Conservation (phyloP, 2,329 filamentous ascomycete species). For the Claviceps sorghi region DNA sequence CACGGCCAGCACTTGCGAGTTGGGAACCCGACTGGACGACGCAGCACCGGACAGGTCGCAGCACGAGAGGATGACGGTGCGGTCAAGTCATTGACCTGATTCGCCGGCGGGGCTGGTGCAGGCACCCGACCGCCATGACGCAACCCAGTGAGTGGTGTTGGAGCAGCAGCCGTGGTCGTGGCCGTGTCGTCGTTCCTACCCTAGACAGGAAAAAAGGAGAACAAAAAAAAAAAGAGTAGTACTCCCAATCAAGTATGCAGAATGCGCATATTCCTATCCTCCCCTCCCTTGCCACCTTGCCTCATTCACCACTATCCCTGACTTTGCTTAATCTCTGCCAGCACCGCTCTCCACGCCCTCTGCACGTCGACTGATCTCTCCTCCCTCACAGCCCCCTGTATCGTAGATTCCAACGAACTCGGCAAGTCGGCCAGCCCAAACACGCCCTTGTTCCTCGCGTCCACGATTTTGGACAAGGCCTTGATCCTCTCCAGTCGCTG, state of each 20-base stretch:
- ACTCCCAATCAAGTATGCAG: too few relatives aligned
- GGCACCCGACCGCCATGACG: constrained; percentile 20
- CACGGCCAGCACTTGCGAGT: not conserved
- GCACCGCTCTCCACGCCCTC: constrained; percentile 25
- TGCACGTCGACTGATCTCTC: constrained; percentile 33
- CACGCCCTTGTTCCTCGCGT: constrained; percentile 26
- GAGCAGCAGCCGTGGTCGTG: too few relatives aligned
- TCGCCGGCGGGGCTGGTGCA: constrained; percentile 4
- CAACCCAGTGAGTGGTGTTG: constrained; percentile 9
- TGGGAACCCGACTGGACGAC: not conserved
- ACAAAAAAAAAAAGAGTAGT: too few relatives aligned
- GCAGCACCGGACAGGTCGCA: too few relatives aligned
- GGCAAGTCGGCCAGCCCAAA: constrained; percentile 21
- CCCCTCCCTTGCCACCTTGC: not conserved
- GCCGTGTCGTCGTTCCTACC: too few relatives aligned
- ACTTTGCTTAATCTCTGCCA: constrained; percentile 14
- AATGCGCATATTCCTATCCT: too few relatives aligned
- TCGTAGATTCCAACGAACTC: constrained; percentile 18
- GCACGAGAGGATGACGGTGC: not conserved
- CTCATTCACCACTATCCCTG: not conserved
- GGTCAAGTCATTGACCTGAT: not conserved
- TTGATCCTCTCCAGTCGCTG: constrained; percentile 35
- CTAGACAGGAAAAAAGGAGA: too few relatives aligned
- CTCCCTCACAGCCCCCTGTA: constrained; percentile 20
- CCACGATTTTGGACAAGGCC: constrained; percentile 27